Conservation (phyloP, 2,329 filamentous ascomycete genomes). For the Fusarium ambrosium region DNA sequence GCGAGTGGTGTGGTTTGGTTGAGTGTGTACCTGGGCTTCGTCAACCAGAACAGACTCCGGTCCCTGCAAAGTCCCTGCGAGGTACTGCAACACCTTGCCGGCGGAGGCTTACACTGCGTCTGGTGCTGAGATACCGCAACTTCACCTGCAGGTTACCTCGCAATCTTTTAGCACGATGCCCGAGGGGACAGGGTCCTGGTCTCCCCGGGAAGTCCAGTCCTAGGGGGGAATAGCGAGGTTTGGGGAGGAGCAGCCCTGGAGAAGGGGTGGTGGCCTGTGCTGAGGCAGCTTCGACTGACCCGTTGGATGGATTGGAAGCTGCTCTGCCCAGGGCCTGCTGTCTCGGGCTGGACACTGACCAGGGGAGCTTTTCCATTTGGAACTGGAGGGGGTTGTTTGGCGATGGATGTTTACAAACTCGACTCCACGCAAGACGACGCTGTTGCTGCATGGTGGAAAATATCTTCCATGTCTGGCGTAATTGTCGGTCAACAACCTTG, state of each 20-base stretch:
- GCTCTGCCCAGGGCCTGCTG: constrained; percentile 4
- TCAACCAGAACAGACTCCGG: not conserved
- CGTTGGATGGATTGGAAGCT: not conserved
- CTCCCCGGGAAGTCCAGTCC: constrained; percentile 38
- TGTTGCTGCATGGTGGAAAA: not conserved
- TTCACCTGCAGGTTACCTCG: constrained; percentile 2
- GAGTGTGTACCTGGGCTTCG: constrained; percentile 16
- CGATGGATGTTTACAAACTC: not conserved
- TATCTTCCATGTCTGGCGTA: not conserved
- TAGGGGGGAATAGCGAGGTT: constrained; percentile 29
- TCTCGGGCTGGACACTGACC: constrained; percentile 6
- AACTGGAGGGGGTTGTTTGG: constrained; percentile 13
- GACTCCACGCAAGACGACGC: not conserved
- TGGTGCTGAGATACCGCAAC: constrained; percentile 1
- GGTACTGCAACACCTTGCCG: constrained; percentile 5
- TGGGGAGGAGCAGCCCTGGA: constrained; percentile 27
- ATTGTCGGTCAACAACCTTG: not conserved
- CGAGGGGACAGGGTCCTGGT: constrained; percentile 24
- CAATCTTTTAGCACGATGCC: constrained; percentile 5
- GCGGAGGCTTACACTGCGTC: not conserved
- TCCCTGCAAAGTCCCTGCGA: not conserved
- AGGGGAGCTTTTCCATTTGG: constrained; percentile 20
- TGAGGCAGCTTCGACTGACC: constrained; percentile 12
- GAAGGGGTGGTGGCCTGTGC: constrained; percentile 37
- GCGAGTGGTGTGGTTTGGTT: constrained; percentile 46